These are phyloP conservation scores for Camelina neglecta DNA, from an alignment of 345 rosid genomes.

Conservation along the genomic window DNA sequence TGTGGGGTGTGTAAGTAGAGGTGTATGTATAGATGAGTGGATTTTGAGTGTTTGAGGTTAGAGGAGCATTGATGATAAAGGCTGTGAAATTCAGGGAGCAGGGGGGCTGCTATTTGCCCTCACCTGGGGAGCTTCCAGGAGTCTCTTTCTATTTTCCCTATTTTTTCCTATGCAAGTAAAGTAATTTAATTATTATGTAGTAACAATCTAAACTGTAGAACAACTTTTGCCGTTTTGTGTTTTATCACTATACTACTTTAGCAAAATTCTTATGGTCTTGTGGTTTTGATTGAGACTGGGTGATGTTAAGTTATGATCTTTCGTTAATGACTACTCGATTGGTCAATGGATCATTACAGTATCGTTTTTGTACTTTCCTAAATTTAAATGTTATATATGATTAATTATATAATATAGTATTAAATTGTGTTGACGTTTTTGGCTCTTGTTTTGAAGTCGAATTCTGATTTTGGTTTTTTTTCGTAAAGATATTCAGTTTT, in stretches of 20 bases:
- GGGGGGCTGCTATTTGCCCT: conserved; percentile 42
- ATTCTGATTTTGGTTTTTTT: neutral
- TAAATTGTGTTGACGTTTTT: neutral
- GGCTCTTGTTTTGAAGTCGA: neutral
- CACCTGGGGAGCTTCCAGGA: conserved; percentile 47
- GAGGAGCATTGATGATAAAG: conserved; percentile 46
- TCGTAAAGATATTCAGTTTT: neutral
- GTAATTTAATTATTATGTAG: neutral
- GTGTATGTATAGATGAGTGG: conserved; percentile 25
- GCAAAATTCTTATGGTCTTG: conserved; percentile 40
- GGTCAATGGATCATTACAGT: conserved; percentile 36
- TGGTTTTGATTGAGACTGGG: conserved; percentile 43
- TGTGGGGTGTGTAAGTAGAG: neutral
- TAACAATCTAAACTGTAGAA: conserved; percentile 14
- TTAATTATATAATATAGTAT: neutral
- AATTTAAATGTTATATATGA: neutral
- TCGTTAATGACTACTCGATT: conserved; percentile 43
- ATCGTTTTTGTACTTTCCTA: neutral
- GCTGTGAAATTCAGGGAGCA: conserved; percentile 47
- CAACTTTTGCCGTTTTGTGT: conserved; percentile 40
- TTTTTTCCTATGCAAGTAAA: conserved; percentile 24
- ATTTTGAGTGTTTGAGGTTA: conserved; percentile 50
- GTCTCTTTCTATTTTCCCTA: conserved; percentile 25
- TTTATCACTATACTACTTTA: conserved; percentile 21
- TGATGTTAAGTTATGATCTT: conserved; percentile 46